phyloP scores from a whole-genome alignment of 2,329 filamentous ascomycete genomes.

The Penicillium decumbens region DNA sequence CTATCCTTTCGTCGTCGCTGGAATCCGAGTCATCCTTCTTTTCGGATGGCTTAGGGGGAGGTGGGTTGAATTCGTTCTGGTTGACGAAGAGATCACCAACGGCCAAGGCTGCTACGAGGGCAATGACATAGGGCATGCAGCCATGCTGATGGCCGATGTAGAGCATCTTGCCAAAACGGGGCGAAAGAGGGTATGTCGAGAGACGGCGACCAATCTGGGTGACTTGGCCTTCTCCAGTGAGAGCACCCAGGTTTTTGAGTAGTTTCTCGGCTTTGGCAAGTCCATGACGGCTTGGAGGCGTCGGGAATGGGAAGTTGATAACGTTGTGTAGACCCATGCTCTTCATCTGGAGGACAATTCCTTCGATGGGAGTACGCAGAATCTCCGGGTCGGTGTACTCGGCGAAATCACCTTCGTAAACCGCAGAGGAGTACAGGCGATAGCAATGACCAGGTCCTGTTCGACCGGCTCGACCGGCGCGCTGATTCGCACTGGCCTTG shows the following conservation, averaged over 20 bases:
- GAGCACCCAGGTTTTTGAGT: constrained; percentile 76
- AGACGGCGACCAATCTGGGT: constrained; percentile 76
- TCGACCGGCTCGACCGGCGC: constrained; percentile 87
- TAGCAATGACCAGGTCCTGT: constrained; percentile 97
- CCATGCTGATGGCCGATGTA: constrained; percentile 77
- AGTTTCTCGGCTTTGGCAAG: constrained; percentile 81
- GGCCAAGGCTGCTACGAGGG: constrained; percentile 80
- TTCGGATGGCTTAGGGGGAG: constrained; percentile 33
- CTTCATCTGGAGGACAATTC: constrained; percentile 88
- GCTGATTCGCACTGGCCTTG: constrained; percentile 89
- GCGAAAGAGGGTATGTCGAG: constrained; percentile 83
- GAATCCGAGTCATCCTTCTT: constrained; percentile 34
- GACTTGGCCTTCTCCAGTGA: constrained; percentile 66
- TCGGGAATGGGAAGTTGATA: constrained; percentile 93
- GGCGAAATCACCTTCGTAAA: constrained; percentile 81
- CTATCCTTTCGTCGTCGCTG: constrained; percentile 37
- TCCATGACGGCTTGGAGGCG: constrained; percentile 71
- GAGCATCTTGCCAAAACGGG: constrained; percentile 87
- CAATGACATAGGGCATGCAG: constrained; percentile 79
- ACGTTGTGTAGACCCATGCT: constrained; percentile 88
- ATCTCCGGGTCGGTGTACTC: constrained; percentile 87
- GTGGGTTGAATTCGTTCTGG: constrained; percentile 69
- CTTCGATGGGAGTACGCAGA: constrained; percentile 84
- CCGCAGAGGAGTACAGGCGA: constrained; percentile 85
- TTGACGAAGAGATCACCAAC: constrained; percentile 83